Conservation (phyloP, 768 basidiomycete genomes). For the Auriscalpium microsporum region DNA sequence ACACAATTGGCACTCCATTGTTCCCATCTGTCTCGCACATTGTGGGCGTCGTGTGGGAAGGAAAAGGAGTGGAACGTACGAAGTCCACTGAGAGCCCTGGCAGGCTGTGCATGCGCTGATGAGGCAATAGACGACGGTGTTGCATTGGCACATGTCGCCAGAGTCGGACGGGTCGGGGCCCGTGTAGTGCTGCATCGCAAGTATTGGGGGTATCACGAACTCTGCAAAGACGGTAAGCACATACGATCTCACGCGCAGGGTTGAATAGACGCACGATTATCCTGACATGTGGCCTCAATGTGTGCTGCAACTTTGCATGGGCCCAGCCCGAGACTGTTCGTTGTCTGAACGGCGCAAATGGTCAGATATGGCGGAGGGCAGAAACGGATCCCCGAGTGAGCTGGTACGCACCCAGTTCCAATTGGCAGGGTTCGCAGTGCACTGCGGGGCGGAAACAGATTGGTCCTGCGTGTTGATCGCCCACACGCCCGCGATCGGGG, state of each 20-base stretch:
- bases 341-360: background rate
- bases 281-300: constrained; percentile 2
- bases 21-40: background rate
- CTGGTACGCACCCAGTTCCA: too few relatives aligned
- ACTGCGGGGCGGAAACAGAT: too few relatives aligned
- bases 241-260: background rate
- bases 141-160: constrained; percentile 4
- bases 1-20: constrained; percentile 1
- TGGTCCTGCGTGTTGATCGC: too few relatives aligned
- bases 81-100: constrained; percentile 1
- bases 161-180: background rate
- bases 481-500: too few relatives aligned
- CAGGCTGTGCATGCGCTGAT: constrained; percentile 5
- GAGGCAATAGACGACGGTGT: constrained; percentile 2
- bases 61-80: background rate
- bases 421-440: too few relatives aligned
- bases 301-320: constrained; percentile 3
- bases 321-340: constrained; percentile 2
- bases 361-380: too few relatives aligned
- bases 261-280: background rate
- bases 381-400: too few relatives aligned
- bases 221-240: background rate
- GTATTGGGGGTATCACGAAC: constrained; percentile 1
- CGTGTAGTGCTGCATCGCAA: background rate
- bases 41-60: background rate